Evolutionary conservation across 75 land plant species (phyloP), one percentile per base, ranked within the genome.

Genomic region (Pseudotsuga menziesii): DNA sequence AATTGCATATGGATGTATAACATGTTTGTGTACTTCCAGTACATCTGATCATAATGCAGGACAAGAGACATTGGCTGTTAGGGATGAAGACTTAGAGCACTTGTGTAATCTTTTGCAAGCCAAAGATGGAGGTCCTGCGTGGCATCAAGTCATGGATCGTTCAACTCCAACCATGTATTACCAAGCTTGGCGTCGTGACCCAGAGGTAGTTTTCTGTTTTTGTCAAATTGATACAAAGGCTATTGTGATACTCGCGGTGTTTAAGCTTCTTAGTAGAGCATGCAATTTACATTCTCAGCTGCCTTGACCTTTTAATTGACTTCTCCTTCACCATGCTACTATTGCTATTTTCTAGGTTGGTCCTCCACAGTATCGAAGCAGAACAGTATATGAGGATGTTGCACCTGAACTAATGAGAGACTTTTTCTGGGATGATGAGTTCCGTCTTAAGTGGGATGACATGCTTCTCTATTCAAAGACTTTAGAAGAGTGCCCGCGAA

Each of bases 391-490:
- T 80, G 98, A 94, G 80, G 94, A 94, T 83, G 85, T 85, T 23
- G 77, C 87, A 0, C 94, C 98, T 55, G 94, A 94, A 78, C 16
- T 82, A 57, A 77, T 96, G 78, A 85, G 93, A 75, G 98, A 95
- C 74, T 95, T 95, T 79, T 95, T 93, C 80, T 94, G 97, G 97
- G 97, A 95, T 66, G 94, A 95, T 82, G 92, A 94, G 26, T 95
- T 93, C 80, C 78, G 98, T 56, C 39, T 75, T 11, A 88, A 83
- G 73, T 96, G 98, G 98, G 98, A 96, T 85, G 94, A 91, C 83
- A 96, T 96, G 98, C 91, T 96, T 57, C 27, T 90, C 12, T 71
- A 80, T 55, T 56, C 83, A 20, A 57, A 77, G 36, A 86, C 89
- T 13, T 78, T 88, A 82, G 98, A 96, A 73, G 90, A 87, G 72